Conservation (phyloP, 306 rosid genomes). For the Styphnolobium japonicum region DNA sequence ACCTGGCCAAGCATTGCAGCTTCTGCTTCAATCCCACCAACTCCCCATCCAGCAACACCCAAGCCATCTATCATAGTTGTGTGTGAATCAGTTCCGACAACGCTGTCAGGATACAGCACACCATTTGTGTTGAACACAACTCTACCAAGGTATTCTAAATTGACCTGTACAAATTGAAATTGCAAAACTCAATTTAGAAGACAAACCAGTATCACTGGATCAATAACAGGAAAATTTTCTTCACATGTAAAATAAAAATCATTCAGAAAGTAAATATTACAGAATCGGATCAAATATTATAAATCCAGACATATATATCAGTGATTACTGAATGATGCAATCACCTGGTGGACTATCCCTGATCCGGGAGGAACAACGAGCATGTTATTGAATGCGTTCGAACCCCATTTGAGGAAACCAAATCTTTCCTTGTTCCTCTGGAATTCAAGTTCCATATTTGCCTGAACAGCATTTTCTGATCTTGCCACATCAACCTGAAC, state of each 20-base stretch:
- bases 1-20: constrained; percentile 99
- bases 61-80: constrained; percentile 98
- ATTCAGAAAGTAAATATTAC: not conserved
- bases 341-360: constrained; percentile 96
- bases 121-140: constrained; percentile 86
- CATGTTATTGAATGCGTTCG: constrained; percentile 86
- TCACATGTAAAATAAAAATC: not conserved
- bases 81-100: constrained; percentile 96
- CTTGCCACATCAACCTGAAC: constrained; percentile 97
- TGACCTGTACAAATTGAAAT: constrained; percentile 62
- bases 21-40: constrained; percentile 99
- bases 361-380: constrained; percentile 98
- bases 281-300: not conserved
- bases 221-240: not conserved
- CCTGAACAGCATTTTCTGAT: constrained; percentile 90
- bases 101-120: constrained; percentile 90
- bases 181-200: constrained; percentile 18
- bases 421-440: constrained; percentile 81
- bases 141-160: constrained; percentile 91
- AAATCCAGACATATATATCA: not conserved
- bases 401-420: constrained; percentile 97
- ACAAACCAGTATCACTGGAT: not conserved
- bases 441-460: constrained; percentile 89
- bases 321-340: constrained; percentile 8
- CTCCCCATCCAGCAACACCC: constrained; percentile 99